A percentile compares a stretch with the other conserved stretches of the same genome.
Evolutionary conservation across 2,329 filamentous ascomycete genomes (phyloP).

Genomic region (Teratosphaeria epicoccoides): DNA sequence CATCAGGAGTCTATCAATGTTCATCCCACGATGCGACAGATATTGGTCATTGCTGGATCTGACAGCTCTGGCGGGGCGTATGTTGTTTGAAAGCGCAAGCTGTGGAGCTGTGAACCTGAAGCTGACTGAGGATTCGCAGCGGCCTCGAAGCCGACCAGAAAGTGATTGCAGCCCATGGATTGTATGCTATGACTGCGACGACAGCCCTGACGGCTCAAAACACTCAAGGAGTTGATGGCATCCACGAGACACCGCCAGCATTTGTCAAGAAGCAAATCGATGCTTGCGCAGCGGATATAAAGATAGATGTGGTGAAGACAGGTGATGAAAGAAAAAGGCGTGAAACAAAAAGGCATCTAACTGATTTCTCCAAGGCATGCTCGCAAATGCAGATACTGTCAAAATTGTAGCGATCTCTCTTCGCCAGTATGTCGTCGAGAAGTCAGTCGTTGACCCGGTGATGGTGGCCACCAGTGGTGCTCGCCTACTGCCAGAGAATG

Average conservation of each 20-base stretch:
- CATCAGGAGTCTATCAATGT: neutral
- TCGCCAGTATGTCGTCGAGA: conserved; percentile 44
- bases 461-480: conserved; percentile 83
- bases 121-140: conserved; percentile 37
- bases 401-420: conserved; percentile 57
- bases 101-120: conserved; percentile 3
- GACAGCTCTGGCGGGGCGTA: conserved; percentile 87
- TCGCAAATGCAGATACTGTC: conserved; percentile 62
- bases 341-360: neutral
- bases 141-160: conserved; percentile 95
- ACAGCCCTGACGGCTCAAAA: conserved; percentile 95
- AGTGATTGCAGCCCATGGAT: conserved; percentile 77
- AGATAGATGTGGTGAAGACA: conserved; percentile 82
- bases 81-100: conserved; percentile 26
- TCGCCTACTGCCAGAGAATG: conserved; percentile 53
- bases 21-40: conserved; percentile 34
- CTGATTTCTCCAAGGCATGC: conserved; percentile 55
- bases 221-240: conserved; percentile 69
- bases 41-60: conserved; percentile 77
- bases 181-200: conserved; percentile 93
- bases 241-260: conserved; percentile 65
- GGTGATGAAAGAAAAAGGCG: conserved; percentile 41
- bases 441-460: conserved; percentile 71
- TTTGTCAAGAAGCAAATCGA: conserved; percentile 83
- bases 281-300: conserved; percentile 72